A percentile compares a stretch with the other conserved stretches of the same genome.
phyloP scores from a whole-genome alignment of 495 filamentous ascomycete species.

The Copromyces sp. region DNA sequence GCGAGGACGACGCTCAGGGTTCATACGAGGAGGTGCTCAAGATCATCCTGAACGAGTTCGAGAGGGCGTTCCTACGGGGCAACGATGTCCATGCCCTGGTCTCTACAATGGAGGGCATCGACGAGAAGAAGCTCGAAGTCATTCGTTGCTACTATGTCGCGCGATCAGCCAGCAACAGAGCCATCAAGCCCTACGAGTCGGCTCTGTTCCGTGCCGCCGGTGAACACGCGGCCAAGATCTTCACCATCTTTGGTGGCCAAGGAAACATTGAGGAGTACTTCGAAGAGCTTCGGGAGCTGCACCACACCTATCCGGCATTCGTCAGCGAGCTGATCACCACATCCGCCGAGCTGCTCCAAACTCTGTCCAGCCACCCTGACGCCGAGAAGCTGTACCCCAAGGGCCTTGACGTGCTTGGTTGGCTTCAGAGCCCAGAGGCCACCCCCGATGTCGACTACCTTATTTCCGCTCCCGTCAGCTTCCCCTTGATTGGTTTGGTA shows the following conservation, averaged over 20 bases:
- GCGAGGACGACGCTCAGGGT: slow-evolving; percentile 77
- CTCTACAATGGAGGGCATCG: slow-evolving; percentile 74
- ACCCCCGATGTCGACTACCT: slow-evolving; percentile 94
- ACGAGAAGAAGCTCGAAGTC: slow-evolving; percentile 77
- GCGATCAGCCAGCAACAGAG: slow-evolving; percentile 67
- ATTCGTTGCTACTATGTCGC: slow-evolving; percentile 85
- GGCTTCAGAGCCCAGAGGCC: slow-evolving; percentile 76
- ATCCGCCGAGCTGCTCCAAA: slow-evolving; percentile 72
- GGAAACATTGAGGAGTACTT: slow-evolving; percentile 99
- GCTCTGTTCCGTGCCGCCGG: slow-evolving; percentile 81
- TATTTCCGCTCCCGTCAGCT: slow-evolving; percentile 91
- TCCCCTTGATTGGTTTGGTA: slow-evolving; percentile 91
- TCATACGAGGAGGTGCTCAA: slow-evolving; percentile 82
- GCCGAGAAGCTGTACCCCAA: slow-evolving; percentile 94
- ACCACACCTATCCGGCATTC: slow-evolving; percentile 80
- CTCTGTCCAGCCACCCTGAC: slow-evolving; percentile 71
- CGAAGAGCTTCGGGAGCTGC: slow-evolving; percentile 86
- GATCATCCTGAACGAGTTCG: slow-evolving; percentile 85
- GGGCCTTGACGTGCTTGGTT: slow-evolving; percentile 84
- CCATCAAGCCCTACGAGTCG: slow-evolving; percentile 82
- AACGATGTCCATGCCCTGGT: slow-evolving; percentile 94
- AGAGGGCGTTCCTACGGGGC: slow-evolving; percentile 83
- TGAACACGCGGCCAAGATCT: slow-evolving; percentile 67
- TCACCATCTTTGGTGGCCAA: slow-evolving; percentile 95
- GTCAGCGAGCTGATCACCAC: slow-evolving; percentile 72